These are phyloP conservation scores for Cadophora sp. DNA, from an alignment of 2,329 filamentous ascomycete species.

Conservation along the genomic window DNA sequence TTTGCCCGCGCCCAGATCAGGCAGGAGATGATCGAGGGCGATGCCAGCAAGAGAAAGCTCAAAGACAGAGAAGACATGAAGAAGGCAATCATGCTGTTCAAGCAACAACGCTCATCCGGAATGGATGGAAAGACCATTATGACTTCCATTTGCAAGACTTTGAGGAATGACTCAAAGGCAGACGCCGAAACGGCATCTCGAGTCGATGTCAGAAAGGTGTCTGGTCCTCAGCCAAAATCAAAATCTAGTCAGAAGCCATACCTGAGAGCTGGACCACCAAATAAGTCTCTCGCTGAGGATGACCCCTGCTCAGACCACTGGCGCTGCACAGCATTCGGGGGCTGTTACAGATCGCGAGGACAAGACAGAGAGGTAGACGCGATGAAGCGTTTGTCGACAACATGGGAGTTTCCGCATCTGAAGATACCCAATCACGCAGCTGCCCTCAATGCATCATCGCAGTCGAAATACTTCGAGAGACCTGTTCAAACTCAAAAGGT, in stretches of 20 bases:
- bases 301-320: too few species aligned
- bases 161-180: neutral
- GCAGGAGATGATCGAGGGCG: neutral
- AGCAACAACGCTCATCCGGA: neutral
- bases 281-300: neutral
- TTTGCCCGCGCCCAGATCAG: constrained; percentile 1
- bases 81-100: neutral
- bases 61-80: neutral
- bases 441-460: neutral
- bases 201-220: neutral
- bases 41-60: neutral
- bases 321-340: neutral
- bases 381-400: neutral
- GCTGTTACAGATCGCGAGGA: neutral
- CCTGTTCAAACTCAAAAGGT: too few species aligned
- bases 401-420: neutral
- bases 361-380: neutral
- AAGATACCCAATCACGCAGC: neutral
- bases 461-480: neutral
- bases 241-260: neutral
- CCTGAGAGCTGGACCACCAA: neutral
- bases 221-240: neutral
- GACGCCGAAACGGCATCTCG: neutral
- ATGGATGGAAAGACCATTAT: neutral
- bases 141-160: neutral